Evolutionary conservation across 345 rosid genomes (phyloP).

Genomic region (Trapa bicornis): DNA sequence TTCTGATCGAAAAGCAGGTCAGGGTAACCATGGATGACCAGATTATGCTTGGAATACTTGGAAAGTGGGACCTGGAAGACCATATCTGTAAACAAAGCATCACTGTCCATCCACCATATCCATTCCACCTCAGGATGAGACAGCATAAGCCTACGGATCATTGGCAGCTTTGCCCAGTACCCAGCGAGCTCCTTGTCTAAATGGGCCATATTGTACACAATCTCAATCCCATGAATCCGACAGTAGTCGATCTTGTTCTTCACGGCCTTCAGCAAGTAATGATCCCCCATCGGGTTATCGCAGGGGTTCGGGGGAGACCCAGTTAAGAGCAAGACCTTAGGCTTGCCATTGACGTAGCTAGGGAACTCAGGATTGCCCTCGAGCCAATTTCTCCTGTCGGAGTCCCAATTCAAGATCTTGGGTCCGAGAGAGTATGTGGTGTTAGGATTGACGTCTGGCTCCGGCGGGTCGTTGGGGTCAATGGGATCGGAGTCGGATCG

Average conservation of each 20-base stretch:
- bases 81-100: conserved; percentile 91
- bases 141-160: conserved; percentile 78
- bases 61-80: conserved; percentile 62
- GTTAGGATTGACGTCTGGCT: conserved; percentile 41
- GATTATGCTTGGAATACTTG: conserved; percentile 50
- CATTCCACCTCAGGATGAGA: conserved; percentile 91
- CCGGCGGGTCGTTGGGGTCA: conserved; percentile 41
- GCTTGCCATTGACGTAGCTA: conserved; percentile 42
- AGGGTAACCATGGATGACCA: conserved; percentile 89
- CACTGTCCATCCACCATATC: conserved; percentile 99
- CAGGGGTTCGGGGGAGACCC: conserved; percentile 91
- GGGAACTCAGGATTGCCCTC: conserved; percentile 60
- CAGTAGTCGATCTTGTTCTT: conserved; percentile 95
- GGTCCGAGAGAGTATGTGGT: conserved; percentile 68
- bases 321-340: conserved; percentile 60
- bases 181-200: conserved; percentile 87
- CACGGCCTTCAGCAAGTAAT: conserved; percentile 62
- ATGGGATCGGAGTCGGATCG: conserved; percentile 68
- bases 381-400: conserved; percentile 54
- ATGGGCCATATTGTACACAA: conserved; percentile 95
- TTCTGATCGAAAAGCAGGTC: conserved; percentile 77
- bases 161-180: conserved; percentile 87
- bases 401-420: conserved; percentile 59
- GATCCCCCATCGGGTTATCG: conserved; percentile 88
- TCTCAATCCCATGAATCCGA: conserved; percentile 93